A percentile compares a stretch with the other conserved stretches of the same genome.
phyloP scores from a whole-genome alignment of 164 flowering plant species.

The Macadamia integrifolia region DNA sequence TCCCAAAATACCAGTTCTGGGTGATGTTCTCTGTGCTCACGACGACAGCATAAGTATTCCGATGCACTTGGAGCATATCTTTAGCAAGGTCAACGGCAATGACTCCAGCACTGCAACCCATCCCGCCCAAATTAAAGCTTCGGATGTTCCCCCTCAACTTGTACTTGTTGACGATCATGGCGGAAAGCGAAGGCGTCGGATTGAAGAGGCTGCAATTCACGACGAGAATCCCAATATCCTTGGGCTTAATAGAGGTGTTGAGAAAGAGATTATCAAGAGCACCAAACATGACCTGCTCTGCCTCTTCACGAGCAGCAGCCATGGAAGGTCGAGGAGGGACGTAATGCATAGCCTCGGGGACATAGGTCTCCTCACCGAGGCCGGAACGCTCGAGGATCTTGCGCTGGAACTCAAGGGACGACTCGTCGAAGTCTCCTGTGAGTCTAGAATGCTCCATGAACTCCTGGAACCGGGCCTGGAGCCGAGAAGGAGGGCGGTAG shows the following conservation, averaged over 20 bases:
- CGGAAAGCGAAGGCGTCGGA: neutral
- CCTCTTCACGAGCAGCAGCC: neutral
- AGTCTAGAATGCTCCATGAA: neutral
- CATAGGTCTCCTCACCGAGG: neutral
- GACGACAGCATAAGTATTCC: neutral
- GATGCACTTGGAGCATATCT: neutral
- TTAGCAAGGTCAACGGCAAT: neutral
- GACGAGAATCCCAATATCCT: neutral
- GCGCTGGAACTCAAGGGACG: slow-evolving; percentile 1
- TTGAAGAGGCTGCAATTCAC: neutral
- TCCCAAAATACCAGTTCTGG: neutral
- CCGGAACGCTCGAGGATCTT: slow-evolving; percentile 2
- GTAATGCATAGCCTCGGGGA: neutral
- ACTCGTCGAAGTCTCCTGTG: slow-evolving; percentile 1
- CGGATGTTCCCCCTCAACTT: neutral
- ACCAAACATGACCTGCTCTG: neutral
- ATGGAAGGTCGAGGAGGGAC: neutral
- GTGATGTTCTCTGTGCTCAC: neutral
- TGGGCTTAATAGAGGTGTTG: neutral
- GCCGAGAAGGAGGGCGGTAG: neutral
- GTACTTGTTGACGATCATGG: neutral
- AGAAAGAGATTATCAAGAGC: neutral
- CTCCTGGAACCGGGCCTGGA: neutral
- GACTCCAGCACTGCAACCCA: neutral
- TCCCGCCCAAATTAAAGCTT: neutral